phyloP scores from a whole-genome alignment of 345 rosid species.

The Syzygium jambos region DNA sequence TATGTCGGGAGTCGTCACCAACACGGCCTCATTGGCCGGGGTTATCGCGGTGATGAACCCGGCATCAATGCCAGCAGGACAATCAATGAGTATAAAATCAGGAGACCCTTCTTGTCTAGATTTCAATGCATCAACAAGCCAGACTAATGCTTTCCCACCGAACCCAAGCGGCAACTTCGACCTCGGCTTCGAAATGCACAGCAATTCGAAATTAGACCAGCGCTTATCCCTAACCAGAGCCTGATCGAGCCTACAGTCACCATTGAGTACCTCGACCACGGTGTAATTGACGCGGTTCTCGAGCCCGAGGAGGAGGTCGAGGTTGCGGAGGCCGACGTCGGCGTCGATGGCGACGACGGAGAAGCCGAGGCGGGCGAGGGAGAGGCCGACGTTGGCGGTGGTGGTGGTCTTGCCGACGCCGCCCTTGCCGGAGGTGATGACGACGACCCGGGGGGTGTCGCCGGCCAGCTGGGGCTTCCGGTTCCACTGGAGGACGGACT shows the following conservation, averaged over 20 bases:
- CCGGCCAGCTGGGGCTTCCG: constrained; percentile 90
- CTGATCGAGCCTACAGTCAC: constrained; percentile 93
- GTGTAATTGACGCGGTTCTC: constrained; percentile 96
- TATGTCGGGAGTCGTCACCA: constrained; percentile 88
- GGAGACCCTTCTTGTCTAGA: constrained; percentile 65
- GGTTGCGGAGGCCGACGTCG: constrained; percentile 91
- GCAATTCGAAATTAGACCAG: constrained; percentile 89
- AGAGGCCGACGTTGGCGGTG: constrained; percentile 97
- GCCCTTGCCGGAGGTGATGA: constrained; percentile 96
- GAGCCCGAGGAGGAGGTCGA: constrained; percentile 87
- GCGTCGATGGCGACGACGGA: constrained; percentile 90
- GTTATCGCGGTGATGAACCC: constrained; percentile 98
- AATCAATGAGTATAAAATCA: constrained; percentile 77
- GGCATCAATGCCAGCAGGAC: constrained; percentile 97
- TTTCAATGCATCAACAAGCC: constrained; percentile 85
- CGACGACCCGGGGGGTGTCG: constrained; percentile 91
- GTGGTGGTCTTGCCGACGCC: constrained; percentile 98
- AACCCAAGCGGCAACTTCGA: constrained; percentile 91
- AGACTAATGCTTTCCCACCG: constrained; percentile 81
- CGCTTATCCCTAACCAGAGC: constrained; percentile 92
- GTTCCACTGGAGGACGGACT: constrained; percentile 82
- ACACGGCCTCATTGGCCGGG: constrained; percentile 85
- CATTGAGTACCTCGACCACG: constrained; percentile 79
- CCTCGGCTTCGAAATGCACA: constrained; percentile 90
- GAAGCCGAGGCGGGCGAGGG: constrained; percentile 89